phyloP scores from a whole-genome alignment of 768 basidiomycete species.

The Boletus vinaceobasis region DNA sequence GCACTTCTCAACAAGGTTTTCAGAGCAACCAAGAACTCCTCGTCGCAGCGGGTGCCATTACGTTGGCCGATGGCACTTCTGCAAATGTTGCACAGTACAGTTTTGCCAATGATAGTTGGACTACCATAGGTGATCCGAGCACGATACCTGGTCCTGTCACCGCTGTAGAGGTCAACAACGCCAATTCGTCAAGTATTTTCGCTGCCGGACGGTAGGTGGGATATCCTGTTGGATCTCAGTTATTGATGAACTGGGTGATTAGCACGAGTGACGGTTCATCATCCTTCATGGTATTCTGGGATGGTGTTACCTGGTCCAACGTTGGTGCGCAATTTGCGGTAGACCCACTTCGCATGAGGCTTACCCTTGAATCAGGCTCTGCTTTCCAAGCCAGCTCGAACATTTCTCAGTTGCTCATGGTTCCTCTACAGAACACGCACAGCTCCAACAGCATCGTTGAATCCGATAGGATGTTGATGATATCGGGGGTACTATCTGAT shows the following conservation, averaged over 20 bases:
- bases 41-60: conserved; percentile 77
- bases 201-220: conserved; percentile 78
- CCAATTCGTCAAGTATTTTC: conserved; percentile 81
- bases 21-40: conserved; percentile 67
- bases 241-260: background rate
- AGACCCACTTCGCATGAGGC: background rate
- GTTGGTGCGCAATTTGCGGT: conserved; percentile 44
- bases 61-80: conserved; percentile 56
- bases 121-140: conserved; percentile 52
- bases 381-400: conserved; percentile 54
- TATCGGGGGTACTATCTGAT: conserved; percentile 75
- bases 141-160: conserved; percentile 87
- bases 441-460: conserved; percentile 66
- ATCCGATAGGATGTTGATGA: conserved; percentile 83
- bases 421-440: conserved; percentile 82
- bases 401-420: conserved; percentile 84
- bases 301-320: conserved; percentile 72
- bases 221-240: background rate
- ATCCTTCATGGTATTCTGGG: conserved; percentile 81
- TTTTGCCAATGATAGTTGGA: conserved; percentile 75
- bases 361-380: conserved; percentile 41
- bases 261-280: conserved; percentile 57
- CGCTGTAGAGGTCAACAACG: conserved; percentile 80
- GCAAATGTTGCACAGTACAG: conserved; percentile 74
- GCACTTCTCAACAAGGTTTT: conserved; percentile 8